Percentiles rank a stretch among this genome's conserved stretches.
Conservation (phyloP, 148 eudicot species). For the Chenopodium formosanum region DNA sequence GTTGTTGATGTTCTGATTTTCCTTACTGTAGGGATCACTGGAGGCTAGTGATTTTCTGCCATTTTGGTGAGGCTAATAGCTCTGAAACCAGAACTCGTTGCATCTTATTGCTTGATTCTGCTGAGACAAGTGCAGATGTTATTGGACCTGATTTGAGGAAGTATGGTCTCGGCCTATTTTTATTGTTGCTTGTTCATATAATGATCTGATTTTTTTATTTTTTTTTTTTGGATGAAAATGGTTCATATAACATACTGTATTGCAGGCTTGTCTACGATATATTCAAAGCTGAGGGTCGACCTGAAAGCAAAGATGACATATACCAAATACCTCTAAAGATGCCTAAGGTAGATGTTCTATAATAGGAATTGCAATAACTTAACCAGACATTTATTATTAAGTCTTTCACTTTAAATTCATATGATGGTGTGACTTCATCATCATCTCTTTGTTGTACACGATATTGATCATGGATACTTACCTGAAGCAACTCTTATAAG, state of each 20-base stretch:
- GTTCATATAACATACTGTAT: conserved; percentile 1
- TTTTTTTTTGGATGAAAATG: neutral
- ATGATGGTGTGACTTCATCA: neutral
- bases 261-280: conserved; percentile 63
- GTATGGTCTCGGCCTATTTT: conserved; percentile 27
- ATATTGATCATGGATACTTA: neutral
- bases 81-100: conserved; percentile 44
- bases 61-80: conserved; percentile 47
- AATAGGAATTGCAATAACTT: too few species aligned
- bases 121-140: conserved; percentile 34
- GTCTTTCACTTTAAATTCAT: neutral
- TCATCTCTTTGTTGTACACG: neutral
- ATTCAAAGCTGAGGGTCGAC: conserved; percentile 43
- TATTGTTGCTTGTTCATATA: neutral
- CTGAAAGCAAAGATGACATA: conserved; percentile 35
- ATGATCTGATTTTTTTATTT: too few species aligned
- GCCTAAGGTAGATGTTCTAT: conserved; percentile 49
- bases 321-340: conserved; percentile 48
- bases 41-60: conserved; percentile 67
- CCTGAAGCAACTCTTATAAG: neutral
- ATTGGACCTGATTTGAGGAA: conserved; percentile 52
- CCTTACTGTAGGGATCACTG: conserved; percentile 57
- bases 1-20: conserved; percentile 1
- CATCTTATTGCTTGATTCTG: conserved; percentile 73
- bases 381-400: neutral